Conservation (phyloP, 1,284 basidiomycete genomes). For the Pyrrhoderma lamaoense region DNA sequence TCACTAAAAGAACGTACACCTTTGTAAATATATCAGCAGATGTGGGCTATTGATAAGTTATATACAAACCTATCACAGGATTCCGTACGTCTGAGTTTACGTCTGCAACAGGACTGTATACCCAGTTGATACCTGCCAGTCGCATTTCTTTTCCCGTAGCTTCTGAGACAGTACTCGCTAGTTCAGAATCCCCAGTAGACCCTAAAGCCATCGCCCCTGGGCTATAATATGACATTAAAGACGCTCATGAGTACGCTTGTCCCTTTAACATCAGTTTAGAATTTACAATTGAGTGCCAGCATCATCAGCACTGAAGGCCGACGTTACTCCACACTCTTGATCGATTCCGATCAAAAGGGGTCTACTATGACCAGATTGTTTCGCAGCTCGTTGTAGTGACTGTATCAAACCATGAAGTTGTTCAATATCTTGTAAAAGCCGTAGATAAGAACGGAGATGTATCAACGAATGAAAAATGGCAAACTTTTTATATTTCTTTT, state of each 20-base stretch:
- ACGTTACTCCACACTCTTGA: constrained; percentile 64
- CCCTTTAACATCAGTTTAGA: constrained; percentile 16
- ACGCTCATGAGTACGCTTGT: too few species aligned
- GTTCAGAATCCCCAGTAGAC: constrained; percentile 40
- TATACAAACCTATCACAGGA: constrained; percentile 55
- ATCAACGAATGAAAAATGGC: constrained; percentile 11
- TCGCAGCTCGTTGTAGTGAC: constrained; percentile 47
- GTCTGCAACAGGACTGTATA: constrained; percentile 59
- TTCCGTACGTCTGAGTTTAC: constrained; percentile 60
- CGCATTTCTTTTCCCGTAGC: constrained; percentile 51
- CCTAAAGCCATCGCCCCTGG: constrained; percentile 69
- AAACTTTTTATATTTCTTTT: constrained; percentile 55
- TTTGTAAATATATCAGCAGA: constrained; percentile 22
- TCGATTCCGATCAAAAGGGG: constrained; percentile 63
- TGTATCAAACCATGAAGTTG: constrained; percentile 43
- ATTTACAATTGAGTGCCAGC: constrained; percentile 64
- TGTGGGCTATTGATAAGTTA: neutral
- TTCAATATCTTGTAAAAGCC: constrained; percentile 34
- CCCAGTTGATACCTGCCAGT: constrained; percentile 61
- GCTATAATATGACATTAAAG: constrained; percentile 33
- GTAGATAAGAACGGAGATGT: neutral
- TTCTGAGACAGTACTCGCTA: constrained; percentile 40
- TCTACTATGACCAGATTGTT: constrained; percentile 43
- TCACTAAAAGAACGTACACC: constrained; percentile 66
- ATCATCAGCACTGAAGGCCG: constrained; percentile 46